Base-by-base conservation (phyloP, 1,284 basidiomycete species). In the Coriolopsis trogii region DNA sequence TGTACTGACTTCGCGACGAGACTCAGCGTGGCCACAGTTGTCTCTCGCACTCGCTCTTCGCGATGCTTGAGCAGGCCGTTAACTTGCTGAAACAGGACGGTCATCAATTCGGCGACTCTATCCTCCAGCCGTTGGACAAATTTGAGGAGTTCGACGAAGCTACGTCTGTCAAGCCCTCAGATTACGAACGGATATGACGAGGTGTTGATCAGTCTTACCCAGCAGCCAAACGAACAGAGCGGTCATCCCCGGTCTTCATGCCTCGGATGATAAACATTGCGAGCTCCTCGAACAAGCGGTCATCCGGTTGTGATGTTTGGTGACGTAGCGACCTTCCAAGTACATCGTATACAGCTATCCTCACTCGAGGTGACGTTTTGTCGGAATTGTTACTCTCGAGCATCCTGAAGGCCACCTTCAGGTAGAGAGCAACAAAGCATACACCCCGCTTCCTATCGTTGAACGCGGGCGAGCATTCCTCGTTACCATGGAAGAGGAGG, bases 161-260 rank as follows among this genome's bases (percentile, higher is more conserved):
- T 74, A 56, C 73, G 74, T 7, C 83, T 85, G 46, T 18, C 44
- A 49, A 41, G 26, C 16, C 41, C 21, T n/a, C 51, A 53, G 6
- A 45, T 23, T 36, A 38, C 20, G 7, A n/a, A 26, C 23, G 26
- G 5, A 31, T n/a, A 51, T 28, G 43, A 16, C n/a, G n/a, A n/a
- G n/a, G n/a, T n/a, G n/a, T n/a, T n/a, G 21, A 30, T 33, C 8
- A 69, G n/a, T n/a, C 78, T 56, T 63, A 90, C 89, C 89, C 89
- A 45, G 88, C 84, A 56, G 74, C 73, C 16, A 91, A 66, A 28
- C 89, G 77, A 13, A 84, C 80, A 36, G 73, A 75, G 49, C 89
- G 76, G 54, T 87, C 78, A 33, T 63, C n/a, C n/a, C 33, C 65
- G 58, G 87, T 78, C 15, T 65, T 70, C 56, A 89, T 62, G 4